A percentile compares a stretch with the other conserved stretches of the same genome.
These are phyloP conservation scores for Bruguiera sexangula DNA, from an alignment of 345 rosid species.

Conservation along the genomic window DNA sequence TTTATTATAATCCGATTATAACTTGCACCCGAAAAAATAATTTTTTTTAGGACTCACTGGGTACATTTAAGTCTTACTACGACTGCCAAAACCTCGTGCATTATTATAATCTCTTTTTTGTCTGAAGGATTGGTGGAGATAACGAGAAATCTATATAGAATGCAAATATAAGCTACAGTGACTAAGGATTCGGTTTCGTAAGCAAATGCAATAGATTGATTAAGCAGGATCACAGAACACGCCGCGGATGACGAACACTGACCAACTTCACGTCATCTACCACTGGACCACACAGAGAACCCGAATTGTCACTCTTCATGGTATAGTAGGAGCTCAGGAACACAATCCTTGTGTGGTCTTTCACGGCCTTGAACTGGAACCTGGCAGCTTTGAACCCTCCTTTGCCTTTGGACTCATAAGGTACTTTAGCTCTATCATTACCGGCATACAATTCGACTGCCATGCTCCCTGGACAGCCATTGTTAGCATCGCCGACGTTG, in stretches of 20 bases:
- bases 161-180: too few species aligned
- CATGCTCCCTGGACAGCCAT: constrained; percentile 59
- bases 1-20: too few species aligned
- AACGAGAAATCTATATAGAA: too few species aligned
- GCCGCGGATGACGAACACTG: constrained; percentile 26
- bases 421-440: constrained; percentile 33
- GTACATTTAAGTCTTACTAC: too few species aligned
- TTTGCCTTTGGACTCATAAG: constrained; percentile 56
- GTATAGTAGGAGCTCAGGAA: constrained; percentile 65
- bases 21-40: too few species aligned
- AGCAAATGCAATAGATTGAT: too few species aligned
- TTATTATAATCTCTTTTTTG: too few species aligned
- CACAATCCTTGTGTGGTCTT: constrained; percentile 48
- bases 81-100: too few species aligned
- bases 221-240: not conserved
- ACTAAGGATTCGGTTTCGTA: too few species aligned
- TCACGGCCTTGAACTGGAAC: constrained; percentile 51
- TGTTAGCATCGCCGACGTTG: constrained; percentile 54
- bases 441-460: constrained; percentile 66
- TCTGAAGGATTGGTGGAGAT: too few species aligned
- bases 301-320: constrained; percentile 62
- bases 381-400: constrained; percentile 49
- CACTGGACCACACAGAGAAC: constrained; percentile 78
- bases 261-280: constrained; percentile 62
- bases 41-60: too few species aligned